Evolutionary conservation across 2,329 filamentous ascomycete genomes (phyloP).

Genomic region (Coniochaeta prunicola): DNA sequence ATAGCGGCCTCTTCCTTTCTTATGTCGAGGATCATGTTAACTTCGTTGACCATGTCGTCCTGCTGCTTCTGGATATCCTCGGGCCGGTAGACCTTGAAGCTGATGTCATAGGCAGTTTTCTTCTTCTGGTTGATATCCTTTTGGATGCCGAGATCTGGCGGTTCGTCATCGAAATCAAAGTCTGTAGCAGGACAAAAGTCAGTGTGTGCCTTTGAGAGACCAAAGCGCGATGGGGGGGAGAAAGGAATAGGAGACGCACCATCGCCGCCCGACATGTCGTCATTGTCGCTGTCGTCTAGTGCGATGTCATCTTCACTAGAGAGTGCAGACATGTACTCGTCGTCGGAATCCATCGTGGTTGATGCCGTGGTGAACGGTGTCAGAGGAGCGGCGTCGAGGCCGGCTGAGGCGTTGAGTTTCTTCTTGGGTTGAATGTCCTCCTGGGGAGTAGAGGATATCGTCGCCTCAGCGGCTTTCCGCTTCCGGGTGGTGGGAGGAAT

Average conservation of each 20-base stretch:
- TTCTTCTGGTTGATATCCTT: slow-evolving; percentile 64
- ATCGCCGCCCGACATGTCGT: slow-evolving; percentile 45
- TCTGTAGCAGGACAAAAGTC: slow-evolving; percentile 28
- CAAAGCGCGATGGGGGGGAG: neutral
- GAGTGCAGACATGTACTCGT: slow-evolving; percentile 81
- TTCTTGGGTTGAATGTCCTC: slow-evolving; percentile 33
- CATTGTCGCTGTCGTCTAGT: slow-evolving; percentile 73
- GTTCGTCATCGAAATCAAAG: slow-evolving; percentile 50
- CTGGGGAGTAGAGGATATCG: slow-evolving; percentile 37
- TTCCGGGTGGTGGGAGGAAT: slow-evolving; percentile 55
- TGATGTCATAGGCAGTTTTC: slow-evolving; percentile 73
- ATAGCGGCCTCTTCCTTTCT: slow-evolving; percentile 87
- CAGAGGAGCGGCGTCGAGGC: slow-evolving; percentile 42
- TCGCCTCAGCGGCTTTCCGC: slow-evolving; percentile 60
- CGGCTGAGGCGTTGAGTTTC: slow-evolving; percentile 47
- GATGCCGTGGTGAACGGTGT: slow-evolving; percentile 48
- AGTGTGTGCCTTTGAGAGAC: neutral
- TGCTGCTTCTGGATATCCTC: slow-evolving; percentile 79
- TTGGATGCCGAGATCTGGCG: slow-evolving; percentile 43
- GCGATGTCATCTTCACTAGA: slow-evolving; percentile 72
- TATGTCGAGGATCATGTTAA: slow-evolving; percentile 85
- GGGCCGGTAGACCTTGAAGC: slow-evolving; percentile 75
- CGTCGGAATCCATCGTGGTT: slow-evolving; percentile 84
- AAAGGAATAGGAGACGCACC: slow-evolving; percentile 25
- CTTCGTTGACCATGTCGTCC: slow-evolving; percentile 77